These are phyloP conservation scores for Aspergillus sp. DNA, from an alignment of 2,329 filamentous ascomycete species.

Conservation along the genomic window DNA sequence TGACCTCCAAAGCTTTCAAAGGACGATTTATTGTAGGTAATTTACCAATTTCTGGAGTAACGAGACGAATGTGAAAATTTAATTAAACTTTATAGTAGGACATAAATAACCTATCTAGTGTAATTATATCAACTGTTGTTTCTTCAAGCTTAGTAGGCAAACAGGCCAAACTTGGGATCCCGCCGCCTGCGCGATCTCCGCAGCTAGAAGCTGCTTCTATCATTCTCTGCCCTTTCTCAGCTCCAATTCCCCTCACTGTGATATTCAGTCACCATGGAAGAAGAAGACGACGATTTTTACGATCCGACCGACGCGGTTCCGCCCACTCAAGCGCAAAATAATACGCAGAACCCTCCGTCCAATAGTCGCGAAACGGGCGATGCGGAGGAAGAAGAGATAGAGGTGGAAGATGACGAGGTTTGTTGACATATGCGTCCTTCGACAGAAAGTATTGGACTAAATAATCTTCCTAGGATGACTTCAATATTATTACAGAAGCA, in stretches of 20 bases:
- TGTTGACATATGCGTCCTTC: not conserved
- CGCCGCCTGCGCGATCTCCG: constrained; percentile 8
- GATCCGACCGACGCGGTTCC: constrained; percentile 35
- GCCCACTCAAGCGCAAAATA: constrained; percentile 21
- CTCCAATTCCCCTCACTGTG: constrained; percentile 1
- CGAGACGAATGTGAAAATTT: not conserved
- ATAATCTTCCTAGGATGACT: constrained; percentile 35
- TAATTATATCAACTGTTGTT: not conserved
- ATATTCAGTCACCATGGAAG: constrained; percentile 32
- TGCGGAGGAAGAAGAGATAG: constrained; percentile 36
- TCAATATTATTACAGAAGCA: constrained; percentile 45
- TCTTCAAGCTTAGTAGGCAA: constrained; percentile 5
- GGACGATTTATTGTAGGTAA: no score
- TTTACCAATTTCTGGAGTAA: no score
- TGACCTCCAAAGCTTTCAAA: not conserved
- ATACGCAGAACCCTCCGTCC: constrained; percentile 18
- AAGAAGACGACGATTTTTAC: constrained; percentile 44
- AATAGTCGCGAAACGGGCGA: constrained; percentile 28
- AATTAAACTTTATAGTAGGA: not conserved
- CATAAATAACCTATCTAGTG: not conserved
- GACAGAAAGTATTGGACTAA: constrained; percentile 6
- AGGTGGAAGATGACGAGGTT: constrained; percentile 33
- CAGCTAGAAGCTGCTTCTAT: constrained; percentile 6
- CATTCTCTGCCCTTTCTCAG: constrained; percentile 3
- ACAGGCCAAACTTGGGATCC: constrained; percentile 15